Evolutionary conservation across 73 alveolate genomes (phyloP).

Genomic region (Breviolum minutum): DNA sequence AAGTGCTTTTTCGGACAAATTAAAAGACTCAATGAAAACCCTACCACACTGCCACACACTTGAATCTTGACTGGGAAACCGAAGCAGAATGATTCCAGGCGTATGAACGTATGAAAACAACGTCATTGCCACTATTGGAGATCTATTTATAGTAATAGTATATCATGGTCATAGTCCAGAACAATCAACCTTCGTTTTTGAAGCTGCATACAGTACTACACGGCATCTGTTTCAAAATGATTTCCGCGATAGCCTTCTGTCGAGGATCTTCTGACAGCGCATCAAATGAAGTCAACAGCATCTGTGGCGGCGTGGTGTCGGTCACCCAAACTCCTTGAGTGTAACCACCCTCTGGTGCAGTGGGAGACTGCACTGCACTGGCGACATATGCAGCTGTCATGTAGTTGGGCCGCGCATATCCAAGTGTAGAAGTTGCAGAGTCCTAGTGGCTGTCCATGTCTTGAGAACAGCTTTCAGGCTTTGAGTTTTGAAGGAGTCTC

Average conservation of each 20-base stretch:
- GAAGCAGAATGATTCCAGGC: too few relatives aligned
- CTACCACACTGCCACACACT: too few relatives aligned
- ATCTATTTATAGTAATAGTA: not conserved
- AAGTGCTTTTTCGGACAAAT: not conserved
- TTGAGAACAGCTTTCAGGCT: not conserved
- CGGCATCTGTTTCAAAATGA: not conserved
- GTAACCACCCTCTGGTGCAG: conserved; percentile 50
- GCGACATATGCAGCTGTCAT: conserved; percentile 49
- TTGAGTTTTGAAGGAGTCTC: not conserved
- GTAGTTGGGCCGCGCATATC: conserved; percentile 51
- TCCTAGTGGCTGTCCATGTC: not conserved
- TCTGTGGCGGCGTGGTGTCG: conserved; percentile 52
- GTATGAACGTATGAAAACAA: too few relatives aligned
- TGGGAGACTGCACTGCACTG: conserved; percentile 26
- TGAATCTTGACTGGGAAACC: too few relatives aligned
- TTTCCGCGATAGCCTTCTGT: not conserved
- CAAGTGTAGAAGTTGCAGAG: not conserved
- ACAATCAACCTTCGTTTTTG: not conserved
- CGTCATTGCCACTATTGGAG: too few relatives aligned
- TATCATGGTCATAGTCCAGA: too few relatives aligned
- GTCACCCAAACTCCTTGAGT: conserved; percentile 46
- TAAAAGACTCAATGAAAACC: too few relatives aligned
- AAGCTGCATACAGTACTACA: not conserved
- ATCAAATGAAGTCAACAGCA: conserved; percentile 41
- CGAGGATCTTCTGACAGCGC: conserved; percentile 15